Base-by-base conservation (phyloP, 2,329 filamentous ascomycete species). In the Trichoderma sp. region DNA sequence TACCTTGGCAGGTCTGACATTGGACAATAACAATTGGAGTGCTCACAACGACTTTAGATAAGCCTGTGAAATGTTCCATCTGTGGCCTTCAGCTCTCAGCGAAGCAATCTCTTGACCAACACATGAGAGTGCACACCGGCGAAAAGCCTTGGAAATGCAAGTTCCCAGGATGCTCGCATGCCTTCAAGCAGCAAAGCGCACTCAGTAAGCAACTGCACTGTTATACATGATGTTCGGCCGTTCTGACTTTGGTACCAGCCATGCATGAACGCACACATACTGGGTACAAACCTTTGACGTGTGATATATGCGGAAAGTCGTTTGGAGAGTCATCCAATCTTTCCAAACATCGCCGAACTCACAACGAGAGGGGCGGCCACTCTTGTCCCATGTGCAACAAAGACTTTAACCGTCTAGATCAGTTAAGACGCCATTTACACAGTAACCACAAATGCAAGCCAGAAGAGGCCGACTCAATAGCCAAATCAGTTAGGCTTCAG, bases 191-290 rank as follows among this genome's bases (percentile, higher is more conserved):
- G 70, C 88, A 90, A 70, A 90, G 87, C 70, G 88, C 89, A 25
- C 79, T 89, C 25, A 90, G 87, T 89, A 83, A 73, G 84, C 79
- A 35, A 4, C 1, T 13, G 0, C 7, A 52, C 13, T 39, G 52
- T 68, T 15, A 71, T 39, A 32, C 4, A 27, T 29, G 10, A 27
- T 6, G 19, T 3, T 15, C 15, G 9, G 8, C 37, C 42, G 9
- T 4, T 50, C 70, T 76, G 45, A 78, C 68, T 8, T 6, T 35
- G 25, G 17, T 25, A 9, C 45, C 57, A 89, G 87, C 88, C n/a
- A 90, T 90, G 82, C 89, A 92, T 72, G 84, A 85, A 72, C 83
- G 88, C 45, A 88, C 85, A 1, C 89, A 91, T 72, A 90, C 89
- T 1, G 87, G 88, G 50, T 84, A 86, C 56, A 90, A 90, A 73